These are phyloP conservation scores for Penicillium sp. DNA, from an alignment of 2,329 filamentous ascomycete genomes.

Conservation along the genomic window DNA sequence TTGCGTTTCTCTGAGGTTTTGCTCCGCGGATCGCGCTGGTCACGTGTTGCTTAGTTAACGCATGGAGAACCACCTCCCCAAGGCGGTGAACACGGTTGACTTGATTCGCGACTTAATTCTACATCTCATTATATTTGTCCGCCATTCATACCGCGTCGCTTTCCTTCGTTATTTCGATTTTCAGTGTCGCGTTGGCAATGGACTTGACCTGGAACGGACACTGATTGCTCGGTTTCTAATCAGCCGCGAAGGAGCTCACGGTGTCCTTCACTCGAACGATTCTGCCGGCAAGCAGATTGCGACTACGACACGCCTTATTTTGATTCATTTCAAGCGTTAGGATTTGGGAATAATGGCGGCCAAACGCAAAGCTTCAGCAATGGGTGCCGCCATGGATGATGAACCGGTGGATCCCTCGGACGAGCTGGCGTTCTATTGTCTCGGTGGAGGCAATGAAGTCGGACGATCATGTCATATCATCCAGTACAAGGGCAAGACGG, in stretches of 20 bases:
- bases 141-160: background rate
- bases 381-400: conserved; percentile 66
- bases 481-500: conserved; percentile 98
- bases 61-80: background rate
- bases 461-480: conserved; percentile 96
- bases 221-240: background rate
- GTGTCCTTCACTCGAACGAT: conserved; percentile 4
- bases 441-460: conserved; percentile 96
- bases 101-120: background rate
- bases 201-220: background rate
- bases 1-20: conserved; percentile 18
- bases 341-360: conserved; percentile 68
- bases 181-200: conserved; percentile 7
- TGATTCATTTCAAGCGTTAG: background rate
- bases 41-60: conserved; percentile 26
- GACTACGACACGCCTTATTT: background rate
- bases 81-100: background rate
- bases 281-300: background rate
- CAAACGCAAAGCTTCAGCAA: conserved; percentile 82
- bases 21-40: conserved; percentile 24
- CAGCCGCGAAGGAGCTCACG: conserved; percentile 2
- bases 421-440: conserved; percentile 88
- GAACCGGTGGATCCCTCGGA: conserved; percentile 91
- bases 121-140: background rate
- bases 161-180: background rate